Conservation (phyloP, 768 basidiomycete genomes). For the Gloeopeniophorella convolvens region DNA sequence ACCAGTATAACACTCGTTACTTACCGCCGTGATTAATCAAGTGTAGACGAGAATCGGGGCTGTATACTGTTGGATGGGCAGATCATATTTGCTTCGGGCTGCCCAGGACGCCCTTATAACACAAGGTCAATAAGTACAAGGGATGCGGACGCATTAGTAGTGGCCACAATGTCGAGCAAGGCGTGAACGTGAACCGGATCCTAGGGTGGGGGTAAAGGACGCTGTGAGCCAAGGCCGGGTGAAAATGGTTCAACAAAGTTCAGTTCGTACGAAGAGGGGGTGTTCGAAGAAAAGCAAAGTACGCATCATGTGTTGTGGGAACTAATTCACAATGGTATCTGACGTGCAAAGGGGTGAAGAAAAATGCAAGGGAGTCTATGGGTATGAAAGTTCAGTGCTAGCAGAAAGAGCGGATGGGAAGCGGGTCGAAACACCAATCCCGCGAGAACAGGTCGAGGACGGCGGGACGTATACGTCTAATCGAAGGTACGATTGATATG, state of each 20-base stretch:
- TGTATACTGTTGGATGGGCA: not conserved
- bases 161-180: not conserved
- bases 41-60: slow-evolving; percentile 8
- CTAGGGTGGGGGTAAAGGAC: not conserved
- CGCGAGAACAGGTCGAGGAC: not conserved
- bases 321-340: slow-evolving; percentile 8
- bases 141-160: slow-evolving; percentile 1
- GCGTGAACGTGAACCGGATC: not conserved
- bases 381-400: slow-evolving; percentile 3
- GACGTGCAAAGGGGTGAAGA: not conserved
- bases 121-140: slow-evolving; percentile 6
- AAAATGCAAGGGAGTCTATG: not conserved
- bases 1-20: slow-evolving; percentile 12
- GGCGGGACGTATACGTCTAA: not conserved
- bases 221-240: not conserved
- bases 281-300: not conserved
- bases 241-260: not conserved
- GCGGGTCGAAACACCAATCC: slow-evolving; percentile 23
- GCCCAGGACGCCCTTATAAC: not conserved
- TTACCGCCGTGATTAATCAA: slow-evolving; percentile 11
- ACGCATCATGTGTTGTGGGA: not conserved
- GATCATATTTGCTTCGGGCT: slow-evolving; percentile 1
- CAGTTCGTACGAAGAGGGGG: not conserved
- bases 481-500: slow-evolving; percentile 12
- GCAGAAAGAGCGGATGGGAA: slow-evolving; percentile 30